A percentile compares a stretch with the other conserved stretches of the same genome.
Evolutionary conservation across 2,329 filamentous ascomycete species (phyloP).

Genomic region (Aschersonia sp.): DNA sequence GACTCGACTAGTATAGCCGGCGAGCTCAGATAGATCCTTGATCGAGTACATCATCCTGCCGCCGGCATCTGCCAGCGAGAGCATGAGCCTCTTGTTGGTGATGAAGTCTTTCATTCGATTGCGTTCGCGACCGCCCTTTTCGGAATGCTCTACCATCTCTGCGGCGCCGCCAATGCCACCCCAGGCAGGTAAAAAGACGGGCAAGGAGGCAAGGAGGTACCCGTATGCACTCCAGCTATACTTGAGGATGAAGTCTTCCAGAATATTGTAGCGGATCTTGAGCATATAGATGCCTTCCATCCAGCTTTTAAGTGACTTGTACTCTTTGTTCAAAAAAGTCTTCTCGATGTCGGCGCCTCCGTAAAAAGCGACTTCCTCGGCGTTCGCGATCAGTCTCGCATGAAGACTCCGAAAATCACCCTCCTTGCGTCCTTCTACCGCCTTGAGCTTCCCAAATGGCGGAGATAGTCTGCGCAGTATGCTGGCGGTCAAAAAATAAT

Average conservation of each 20-base stretch:
- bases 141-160: constrained; percentile 42
- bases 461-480: constrained; percentile 79
- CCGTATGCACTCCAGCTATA: constrained; percentile 98
- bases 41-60: constrained; percentile 99
- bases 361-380: constrained; percentile 96
- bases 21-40: constrained; percentile 91
- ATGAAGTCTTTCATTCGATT: constrained; percentile 97
- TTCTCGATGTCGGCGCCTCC: constrained; percentile 92
- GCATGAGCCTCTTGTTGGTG: constrained; percentile 96
- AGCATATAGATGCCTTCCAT: constrained; percentile 98
- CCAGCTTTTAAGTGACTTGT: constrained; percentile 84
- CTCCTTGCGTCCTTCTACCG: constrained; percentile 87
- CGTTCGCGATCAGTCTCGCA: constrained; percentile 85
- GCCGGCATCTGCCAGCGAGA: constrained; percentile 89
- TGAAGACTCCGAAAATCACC: constrained; percentile 89
- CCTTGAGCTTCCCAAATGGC: constrained; percentile 92
- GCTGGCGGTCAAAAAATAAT: constrained; percentile 89
- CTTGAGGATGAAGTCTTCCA: constrained; percentile 95
- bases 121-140: constrained; percentile 51
- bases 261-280: constrained; percentile 96
- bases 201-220: constrained; percentile 82
- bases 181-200: constrained; percentile 89
- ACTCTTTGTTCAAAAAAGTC: constrained; percentile 79
- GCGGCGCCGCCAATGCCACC: constrained; percentile 64
- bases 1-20: constrained; percentile 88